These are phyloP conservation scores for Heterobasidion occidentale DNA, from an alignment of 1,284 basidiomycete genomes.

Conservation along the genomic window DNA sequence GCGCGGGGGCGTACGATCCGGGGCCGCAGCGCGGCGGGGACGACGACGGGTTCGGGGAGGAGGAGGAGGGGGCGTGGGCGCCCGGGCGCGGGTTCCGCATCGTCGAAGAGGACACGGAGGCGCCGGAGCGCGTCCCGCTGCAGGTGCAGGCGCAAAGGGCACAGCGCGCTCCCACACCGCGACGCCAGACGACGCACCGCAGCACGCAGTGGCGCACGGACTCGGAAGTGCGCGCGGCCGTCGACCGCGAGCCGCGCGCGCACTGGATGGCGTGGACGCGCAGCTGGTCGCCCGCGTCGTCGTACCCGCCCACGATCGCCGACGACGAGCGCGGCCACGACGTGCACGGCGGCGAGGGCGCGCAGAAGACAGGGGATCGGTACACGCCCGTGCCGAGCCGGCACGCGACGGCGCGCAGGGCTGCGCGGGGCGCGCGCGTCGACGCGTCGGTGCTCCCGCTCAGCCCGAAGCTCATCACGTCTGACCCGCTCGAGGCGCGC, in stretches of 20 bases:
- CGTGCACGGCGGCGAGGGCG: neutral
- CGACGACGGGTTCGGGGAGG: constrained; percentile 4
- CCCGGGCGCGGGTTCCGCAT: constrained; percentile 23
- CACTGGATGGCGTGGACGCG: constrained; percentile 15
- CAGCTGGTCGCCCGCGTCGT: constrained; percentile 16
- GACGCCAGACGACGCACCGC: neutral
- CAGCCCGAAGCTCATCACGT: constrained; percentile 24
- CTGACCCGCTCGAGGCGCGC: constrained; percentile 24
- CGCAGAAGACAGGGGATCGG: constrained; percentile 13
- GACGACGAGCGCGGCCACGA: neutral
- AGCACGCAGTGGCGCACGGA: constrained; percentile 2
- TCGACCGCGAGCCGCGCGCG: constrained; percentile 6
- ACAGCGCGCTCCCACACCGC: neutral
- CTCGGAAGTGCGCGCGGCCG: constrained; percentile 7
- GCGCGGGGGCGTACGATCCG: constrained; percentile 2
- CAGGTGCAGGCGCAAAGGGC: neutral
- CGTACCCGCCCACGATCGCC: constrained; percentile 1
- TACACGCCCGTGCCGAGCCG: constrained; percentile 20
- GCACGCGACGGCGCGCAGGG: constrained; percentile 11
- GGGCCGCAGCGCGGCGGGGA: neutral
- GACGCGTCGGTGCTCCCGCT: constrained; percentile 22
- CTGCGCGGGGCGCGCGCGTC: constrained; percentile 8
- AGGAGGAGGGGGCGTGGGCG: constrained; percentile 12
- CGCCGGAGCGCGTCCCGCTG: constrained; percentile 7
- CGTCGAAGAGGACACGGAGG: constrained; percentile 22